Conservation (phyloP, 2,329 filamentous ascomycete species). For the Fusarium ramigenum region DNA sequence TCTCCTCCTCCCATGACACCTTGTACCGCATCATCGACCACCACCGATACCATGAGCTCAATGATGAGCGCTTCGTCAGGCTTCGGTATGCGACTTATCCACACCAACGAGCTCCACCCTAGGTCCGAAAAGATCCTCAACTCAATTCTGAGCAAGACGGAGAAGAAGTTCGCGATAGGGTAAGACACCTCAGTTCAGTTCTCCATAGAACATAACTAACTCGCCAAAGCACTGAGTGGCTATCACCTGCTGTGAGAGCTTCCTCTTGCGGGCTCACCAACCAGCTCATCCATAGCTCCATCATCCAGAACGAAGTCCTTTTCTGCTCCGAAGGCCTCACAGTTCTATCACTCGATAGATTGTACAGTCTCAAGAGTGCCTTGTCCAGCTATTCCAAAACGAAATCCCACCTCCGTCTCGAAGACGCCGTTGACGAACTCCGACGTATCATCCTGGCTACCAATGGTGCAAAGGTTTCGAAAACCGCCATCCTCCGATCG, state of each 20-base stretch:
- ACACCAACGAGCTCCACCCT: slow-evolving; percentile 56
- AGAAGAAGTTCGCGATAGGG: slow-evolving; percentile 56
- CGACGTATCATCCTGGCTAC: slow-evolving; percentile 66
- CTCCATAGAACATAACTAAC: slow-evolving; percentile 9
- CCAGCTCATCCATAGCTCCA: slow-evolving; percentile 64
- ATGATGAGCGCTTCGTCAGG: slow-evolving; percentile 47
- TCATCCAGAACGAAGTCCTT: slow-evolving; percentile 68
- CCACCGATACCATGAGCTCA: slow-evolving; percentile 45
- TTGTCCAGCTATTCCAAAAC: slow-evolving; percentile 65
- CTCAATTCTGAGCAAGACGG: slow-evolving; percentile 61
- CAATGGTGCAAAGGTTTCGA: slow-evolving; percentile 59
- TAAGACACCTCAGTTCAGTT: slow-evolving; percentile 29
- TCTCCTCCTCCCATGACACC: slow-evolving; percentile 59
- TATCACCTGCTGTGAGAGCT: slow-evolving; percentile 56
- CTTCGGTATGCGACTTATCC: slow-evolving; percentile 62
- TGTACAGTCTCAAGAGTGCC: slow-evolving; percentile 72
- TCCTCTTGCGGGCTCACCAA: slow-evolving; percentile 57
- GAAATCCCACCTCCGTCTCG: slow-evolving; percentile 56
- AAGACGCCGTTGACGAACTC: slow-evolving; percentile 71
- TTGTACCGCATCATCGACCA: slow-evolving; percentile 52
- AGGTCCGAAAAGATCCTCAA: slow-evolving; percentile 60
- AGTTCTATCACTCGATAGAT: slow-evolving; percentile 66
- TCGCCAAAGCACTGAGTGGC: slow-evolving; percentile 51
- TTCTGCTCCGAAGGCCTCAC: slow-evolving; percentile 69
- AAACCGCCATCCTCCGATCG: slow-evolving; percentile 61